Percentiles rank a stretch among this genome's conserved stretches.
These are phyloP conservation scores for Rubia tinctorum DNA, from an alignment of 305 asterid genomes.

Conservation along the genomic window DNA sequence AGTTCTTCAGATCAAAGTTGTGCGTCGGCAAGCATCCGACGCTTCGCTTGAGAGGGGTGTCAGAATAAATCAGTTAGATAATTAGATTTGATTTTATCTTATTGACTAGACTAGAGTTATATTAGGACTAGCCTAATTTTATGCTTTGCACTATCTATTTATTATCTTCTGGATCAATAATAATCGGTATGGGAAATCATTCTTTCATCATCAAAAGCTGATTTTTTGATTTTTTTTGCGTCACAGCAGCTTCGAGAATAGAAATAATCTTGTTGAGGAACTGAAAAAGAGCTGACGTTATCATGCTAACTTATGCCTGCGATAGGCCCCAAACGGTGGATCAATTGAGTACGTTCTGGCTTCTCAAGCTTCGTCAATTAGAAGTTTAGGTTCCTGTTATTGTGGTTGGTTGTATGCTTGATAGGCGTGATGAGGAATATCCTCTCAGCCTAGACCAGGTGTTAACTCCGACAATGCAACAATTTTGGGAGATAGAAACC, in stretches of 20 bases:
- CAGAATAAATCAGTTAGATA: no score
- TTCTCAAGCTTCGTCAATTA: constrained; percentile 27
- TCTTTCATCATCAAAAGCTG: no score
- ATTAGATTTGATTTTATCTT: no score
- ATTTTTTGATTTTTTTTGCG: constrained; percentile 16
- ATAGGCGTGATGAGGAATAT: constrained; percentile 70
- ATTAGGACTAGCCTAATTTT: no score
- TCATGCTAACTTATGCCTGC: constrained; percentile 90
- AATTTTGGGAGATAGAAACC: constrained; percentile 94
- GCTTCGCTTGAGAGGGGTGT: no score
- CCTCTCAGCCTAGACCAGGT: constrained; percentile 80
- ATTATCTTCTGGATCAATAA: no score
- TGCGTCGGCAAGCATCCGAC: no score
- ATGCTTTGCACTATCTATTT: no score
- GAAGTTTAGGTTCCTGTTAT: constrained; percentile 93
- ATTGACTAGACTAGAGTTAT: no score
- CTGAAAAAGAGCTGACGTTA: constrained; percentile 81
- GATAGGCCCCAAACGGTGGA: constrained; percentile 86
- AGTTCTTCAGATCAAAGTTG: no score
- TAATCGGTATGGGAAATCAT: no score
- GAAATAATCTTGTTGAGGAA: constrained; percentile 75
- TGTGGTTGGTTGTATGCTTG: constrained; percentile 98
- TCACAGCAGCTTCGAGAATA: constrained; percentile 63
- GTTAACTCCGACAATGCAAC: constrained; percentile 97
- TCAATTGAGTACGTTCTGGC: constrained; percentile 87